These are phyloP conservation scores for Typha latifolia DNA, from an alignment of 176 grass and related monocot species.

Conservation along the genomic window DNA sequence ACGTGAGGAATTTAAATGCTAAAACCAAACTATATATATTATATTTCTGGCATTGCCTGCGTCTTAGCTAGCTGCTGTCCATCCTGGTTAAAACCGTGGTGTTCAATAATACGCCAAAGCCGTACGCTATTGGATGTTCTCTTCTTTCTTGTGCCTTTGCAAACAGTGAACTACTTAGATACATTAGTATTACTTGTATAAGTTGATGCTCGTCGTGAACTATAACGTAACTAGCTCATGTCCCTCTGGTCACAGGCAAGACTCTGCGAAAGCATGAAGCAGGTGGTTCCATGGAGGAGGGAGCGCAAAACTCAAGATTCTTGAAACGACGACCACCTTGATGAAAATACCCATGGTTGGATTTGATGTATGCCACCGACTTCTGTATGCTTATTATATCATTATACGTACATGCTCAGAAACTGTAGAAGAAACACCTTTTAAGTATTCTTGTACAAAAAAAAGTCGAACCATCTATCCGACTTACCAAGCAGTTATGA, in stretches of 20 bases:
- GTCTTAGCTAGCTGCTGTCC: neutral
- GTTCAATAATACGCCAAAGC: neutral
- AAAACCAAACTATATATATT: neutral
- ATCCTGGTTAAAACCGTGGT: neutral
- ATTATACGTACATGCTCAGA: too few species aligned
- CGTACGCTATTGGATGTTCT: neutral
- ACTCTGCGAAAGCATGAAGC: conserved; percentile 53
- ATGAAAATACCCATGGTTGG: too few species aligned
- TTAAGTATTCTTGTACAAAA: too few species aligned
- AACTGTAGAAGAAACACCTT: too few species aligned
- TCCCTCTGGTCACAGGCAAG: conserved; percentile 24
- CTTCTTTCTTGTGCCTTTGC: neutral
- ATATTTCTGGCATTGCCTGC: neutral
- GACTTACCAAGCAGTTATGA: too few species aligned
- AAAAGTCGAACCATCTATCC: too few species aligned
- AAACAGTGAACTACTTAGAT: neutral
- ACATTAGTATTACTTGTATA: too few species aligned
- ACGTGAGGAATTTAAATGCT: neutral
- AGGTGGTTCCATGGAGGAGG: conserved; percentile 50
- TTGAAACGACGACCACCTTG: neutral
- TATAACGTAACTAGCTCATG: too few species aligned
- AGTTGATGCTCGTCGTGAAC: neutral
- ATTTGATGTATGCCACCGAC: too few species aligned
- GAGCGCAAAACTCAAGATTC: neutral
- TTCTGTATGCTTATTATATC: too few species aligned